Conservation (phyloP, 306 rosid genomes). For the Cucumis sativus region DNA sequence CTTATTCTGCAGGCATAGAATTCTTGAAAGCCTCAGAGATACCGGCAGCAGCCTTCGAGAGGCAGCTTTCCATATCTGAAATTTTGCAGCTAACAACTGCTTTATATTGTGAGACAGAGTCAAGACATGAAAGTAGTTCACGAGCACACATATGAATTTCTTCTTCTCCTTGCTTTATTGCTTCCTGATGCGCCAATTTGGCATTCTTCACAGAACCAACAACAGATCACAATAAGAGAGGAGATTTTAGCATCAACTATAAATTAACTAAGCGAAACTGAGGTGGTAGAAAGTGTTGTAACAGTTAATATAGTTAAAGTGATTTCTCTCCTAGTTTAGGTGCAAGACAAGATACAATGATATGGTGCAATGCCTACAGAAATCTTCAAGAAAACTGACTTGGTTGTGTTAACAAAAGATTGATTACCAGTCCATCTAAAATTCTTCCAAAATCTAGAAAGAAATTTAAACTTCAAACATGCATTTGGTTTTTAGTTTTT, state of each 20-base stretch:
- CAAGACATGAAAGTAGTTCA: conserved; percentile 41
- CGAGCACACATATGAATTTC: conserved; percentile 37
- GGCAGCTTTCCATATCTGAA: conserved; percentile 39
- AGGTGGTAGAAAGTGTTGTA: neutral
- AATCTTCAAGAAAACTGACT: neutral
- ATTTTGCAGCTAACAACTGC: conserved; percentile 40
- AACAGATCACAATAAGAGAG: neutral
- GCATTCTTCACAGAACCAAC: conserved; percentile 38
- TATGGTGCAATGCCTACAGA: neutral
- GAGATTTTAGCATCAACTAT: neutral
- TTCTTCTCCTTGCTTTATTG: conserved; percentile 40
- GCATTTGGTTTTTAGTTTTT: neutral
- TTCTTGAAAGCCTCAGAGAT: conserved; percentile 39
- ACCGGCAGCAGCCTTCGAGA: conserved; percentile 42
- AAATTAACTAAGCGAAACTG: neutral
- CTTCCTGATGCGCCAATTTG: conserved; percentile 51
- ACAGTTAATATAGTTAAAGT: neutral
- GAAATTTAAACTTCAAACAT: neutral
- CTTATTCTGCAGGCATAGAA: conserved; percentile 12
- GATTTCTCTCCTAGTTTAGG: neutral
- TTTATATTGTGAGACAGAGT: conserved; percentile 49
- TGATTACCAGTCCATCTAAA: neutral
- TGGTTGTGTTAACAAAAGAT: neutral
- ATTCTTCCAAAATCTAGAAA: neutral
- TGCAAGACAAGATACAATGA: neutral